Percentiles rank a stretch among this genome's conserved stretches.
Conservation (phyloP, 345 rosid species). For the Luvunga scandens region DNA sequence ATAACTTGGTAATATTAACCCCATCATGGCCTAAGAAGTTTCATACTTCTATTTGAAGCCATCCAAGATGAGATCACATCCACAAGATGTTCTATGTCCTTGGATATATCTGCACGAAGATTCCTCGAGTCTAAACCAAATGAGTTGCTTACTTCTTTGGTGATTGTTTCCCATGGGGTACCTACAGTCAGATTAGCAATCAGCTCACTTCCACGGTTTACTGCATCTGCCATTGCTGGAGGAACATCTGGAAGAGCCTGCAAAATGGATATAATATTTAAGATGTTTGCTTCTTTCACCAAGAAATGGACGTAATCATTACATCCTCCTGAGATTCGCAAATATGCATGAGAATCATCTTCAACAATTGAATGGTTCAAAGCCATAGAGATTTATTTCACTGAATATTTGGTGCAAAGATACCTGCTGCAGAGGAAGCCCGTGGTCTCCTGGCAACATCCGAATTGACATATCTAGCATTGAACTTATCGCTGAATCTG, state of each 20-base stretch:
- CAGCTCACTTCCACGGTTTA: conserved; percentile 81
- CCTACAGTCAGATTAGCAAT: conserved; percentile 74
- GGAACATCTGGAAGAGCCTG: conserved; percentile 95
- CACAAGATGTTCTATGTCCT: conserved; percentile 63
- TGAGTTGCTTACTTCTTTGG: conserved; percentile 85
- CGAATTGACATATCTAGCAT: conserved; percentile 97
- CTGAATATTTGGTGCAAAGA: conserved; percentile 9
- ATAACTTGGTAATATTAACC: not conserved
- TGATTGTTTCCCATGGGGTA: conserved; percentile 90
- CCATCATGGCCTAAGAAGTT: conserved; percentile 43
- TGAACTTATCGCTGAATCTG: conserved; percentile 87
- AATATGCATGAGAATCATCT: not conserved
- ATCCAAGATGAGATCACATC: conserved; percentile 84
- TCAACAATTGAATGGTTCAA: not conserved
- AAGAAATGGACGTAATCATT: not conserved
- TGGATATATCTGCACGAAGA: conserved; percentile 64
- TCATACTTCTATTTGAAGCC: conserved; percentile 68
- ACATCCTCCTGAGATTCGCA: not conserved
- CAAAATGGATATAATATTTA: conserved; percentile 10
- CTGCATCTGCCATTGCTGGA: conserved; percentile 97
- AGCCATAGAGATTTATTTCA: not conserved
- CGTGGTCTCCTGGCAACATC: conserved; percentile 83
- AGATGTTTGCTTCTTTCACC: conserved; percentile 1
- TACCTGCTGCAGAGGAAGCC: conserved; percentile 97
- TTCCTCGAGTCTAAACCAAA: conserved; percentile 64